phyloP scores from a whole-genome alignment of 2,329 filamentous ascomycete genomes.

The Coniosporium tulheliwenetii region DNA sequence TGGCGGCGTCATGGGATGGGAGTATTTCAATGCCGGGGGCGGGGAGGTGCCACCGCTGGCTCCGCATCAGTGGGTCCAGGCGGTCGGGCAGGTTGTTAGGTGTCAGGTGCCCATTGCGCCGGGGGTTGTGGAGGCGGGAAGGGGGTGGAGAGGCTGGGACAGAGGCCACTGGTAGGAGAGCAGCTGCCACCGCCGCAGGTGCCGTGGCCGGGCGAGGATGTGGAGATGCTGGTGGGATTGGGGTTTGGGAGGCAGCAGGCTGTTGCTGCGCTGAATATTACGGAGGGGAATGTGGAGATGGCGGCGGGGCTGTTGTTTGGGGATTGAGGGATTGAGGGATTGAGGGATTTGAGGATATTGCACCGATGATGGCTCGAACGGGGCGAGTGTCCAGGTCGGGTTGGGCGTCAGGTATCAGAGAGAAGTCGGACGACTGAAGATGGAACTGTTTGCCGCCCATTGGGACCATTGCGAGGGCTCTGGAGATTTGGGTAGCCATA shows the following conservation, averaged over 20 bases:
- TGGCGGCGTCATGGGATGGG: constrained; percentile 88
- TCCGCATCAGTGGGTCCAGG: constrained; percentile 13
- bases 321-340: constrained; percentile 6
- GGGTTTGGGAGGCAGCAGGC: constrained; percentile 66
- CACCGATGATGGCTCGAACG: too few relatives aligned
- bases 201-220: too few relatives aligned
- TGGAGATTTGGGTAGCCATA: too few relatives aligned
- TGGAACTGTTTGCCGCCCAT: too few relatives aligned
- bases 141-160: too few relatives aligned
- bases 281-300: constrained; percentile 71
- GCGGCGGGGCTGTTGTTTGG: constrained; percentile 68
- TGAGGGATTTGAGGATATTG: too few relatives aligned
- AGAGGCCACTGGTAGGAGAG: too few relatives aligned
- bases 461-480: too few relatives aligned
- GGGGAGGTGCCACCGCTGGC: constrained; percentile 30
- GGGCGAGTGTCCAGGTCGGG: too few relatives aligned
- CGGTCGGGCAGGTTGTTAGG: constrained; percentile 1
- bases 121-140: constrained; percentile 20
- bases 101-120: constrained; percentile 18
- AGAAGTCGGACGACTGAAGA: too few relatives aligned
- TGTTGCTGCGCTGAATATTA: constrained; percentile 64
- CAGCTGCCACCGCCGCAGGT: too few relatives aligned
- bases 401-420: too few relatives aligned
- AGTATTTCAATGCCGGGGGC: constrained; percentile 75
- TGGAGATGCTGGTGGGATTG: constrained; percentile 44